A percentile compares a stretch with the other conserved stretches of the same genome.
phyloP scores from a whole-genome alignment of 2,329 filamentous ascomycete species.

The Alternaria longipes region DNA sequence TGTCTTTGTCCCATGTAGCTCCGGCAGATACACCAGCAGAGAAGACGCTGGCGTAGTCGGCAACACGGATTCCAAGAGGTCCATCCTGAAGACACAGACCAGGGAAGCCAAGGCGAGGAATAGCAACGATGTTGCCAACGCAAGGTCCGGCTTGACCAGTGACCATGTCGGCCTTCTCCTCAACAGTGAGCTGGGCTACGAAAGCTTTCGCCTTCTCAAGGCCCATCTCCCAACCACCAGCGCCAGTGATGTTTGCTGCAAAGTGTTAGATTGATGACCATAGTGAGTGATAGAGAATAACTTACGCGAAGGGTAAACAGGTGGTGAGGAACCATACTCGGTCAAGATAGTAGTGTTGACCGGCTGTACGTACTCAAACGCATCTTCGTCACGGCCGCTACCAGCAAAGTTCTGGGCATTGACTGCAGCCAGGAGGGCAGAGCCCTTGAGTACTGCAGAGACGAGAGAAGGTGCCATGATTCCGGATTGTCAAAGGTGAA shows the following conservation, averaged over 20 bases:
- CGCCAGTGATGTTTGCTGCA: constrained; percentile 40
- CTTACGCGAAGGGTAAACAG: constrained; percentile 43
- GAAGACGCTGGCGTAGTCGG: constrained; percentile 51
- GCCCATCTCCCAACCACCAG: constrained; percentile 45
- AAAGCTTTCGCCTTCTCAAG: constrained; percentile 46
- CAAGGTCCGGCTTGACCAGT: constrained; percentile 61
- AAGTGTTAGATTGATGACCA: constrained; percentile 49
- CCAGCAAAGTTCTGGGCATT: constrained; percentile 38
- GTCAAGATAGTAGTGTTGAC: constrained; percentile 42
- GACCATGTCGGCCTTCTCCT: constrained; percentile 49
- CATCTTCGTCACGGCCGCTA: constrained; percentile 27
- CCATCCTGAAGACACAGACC: constrained; percentile 55
- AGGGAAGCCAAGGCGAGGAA: constrained; percentile 51
- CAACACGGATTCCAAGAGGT: constrained; percentile 47
- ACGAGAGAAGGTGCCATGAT: constrained; percentile 42
- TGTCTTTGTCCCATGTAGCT: constrained; percentile 51
- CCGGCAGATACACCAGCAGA: constrained; percentile 52
- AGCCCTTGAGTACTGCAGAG: constrained; percentile 31
- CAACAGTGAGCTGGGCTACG: constrained; percentile 40
- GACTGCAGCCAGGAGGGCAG: constrained; percentile 32
- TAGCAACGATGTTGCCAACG: constrained; percentile 59
- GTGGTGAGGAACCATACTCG: constrained; percentile 40
- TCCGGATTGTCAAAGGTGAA: constrained; percentile 13
- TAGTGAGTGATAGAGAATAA: not conserved
- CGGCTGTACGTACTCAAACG: constrained; percentile 42